Conservation (phyloP, 2,329 filamentous ascomycete genomes). For the Magnaporthiopsis rhizophila region DNA sequence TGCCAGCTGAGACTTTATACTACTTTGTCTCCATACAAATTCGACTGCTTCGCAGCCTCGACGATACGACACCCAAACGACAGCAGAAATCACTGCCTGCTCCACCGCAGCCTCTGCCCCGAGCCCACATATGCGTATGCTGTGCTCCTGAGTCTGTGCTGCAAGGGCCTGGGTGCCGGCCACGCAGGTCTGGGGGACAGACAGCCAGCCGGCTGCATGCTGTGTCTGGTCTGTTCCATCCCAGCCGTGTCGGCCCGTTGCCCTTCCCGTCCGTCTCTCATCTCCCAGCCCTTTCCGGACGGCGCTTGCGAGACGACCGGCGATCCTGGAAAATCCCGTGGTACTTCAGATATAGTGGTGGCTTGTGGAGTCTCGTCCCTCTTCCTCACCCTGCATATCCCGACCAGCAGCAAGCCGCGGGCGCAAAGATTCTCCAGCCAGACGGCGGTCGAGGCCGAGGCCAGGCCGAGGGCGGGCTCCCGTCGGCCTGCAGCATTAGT, state of each 20-base stretch:
- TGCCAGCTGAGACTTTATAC: not conserved
- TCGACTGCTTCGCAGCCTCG: too few relatives aligned
- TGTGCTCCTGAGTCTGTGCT: not conserved
- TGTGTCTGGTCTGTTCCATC: not conserved
- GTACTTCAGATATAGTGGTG: not conserved
- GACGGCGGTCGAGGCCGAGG: not conserved
- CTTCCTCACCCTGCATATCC: not conserved
- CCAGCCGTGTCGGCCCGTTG: not conserved
- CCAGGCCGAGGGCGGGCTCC: too few relatives aligned
- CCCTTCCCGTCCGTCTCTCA: not conserved
- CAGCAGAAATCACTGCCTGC: not conserved
- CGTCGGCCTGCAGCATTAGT: not conserved
- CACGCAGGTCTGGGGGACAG: not conserved
- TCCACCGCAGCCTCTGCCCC: not conserved
- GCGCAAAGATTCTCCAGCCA: not conserved
- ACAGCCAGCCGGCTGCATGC: not conserved
- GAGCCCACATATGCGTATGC: not conserved
- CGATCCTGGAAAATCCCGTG: not conserved
- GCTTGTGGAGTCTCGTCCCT: not conserved
- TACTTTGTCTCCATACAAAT: too few relatives aligned
- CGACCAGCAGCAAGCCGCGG: not conserved
- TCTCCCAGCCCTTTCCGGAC: not conserved
- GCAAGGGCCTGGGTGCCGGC: not conserved
- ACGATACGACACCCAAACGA: not conserved
- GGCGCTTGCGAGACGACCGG: not conserved